A percentile compares a stretch with the other conserved stretches of the same genome.
Conservation (phyloP, 768 basidiomycete species). For the Leccinum imitatum region DNA sequence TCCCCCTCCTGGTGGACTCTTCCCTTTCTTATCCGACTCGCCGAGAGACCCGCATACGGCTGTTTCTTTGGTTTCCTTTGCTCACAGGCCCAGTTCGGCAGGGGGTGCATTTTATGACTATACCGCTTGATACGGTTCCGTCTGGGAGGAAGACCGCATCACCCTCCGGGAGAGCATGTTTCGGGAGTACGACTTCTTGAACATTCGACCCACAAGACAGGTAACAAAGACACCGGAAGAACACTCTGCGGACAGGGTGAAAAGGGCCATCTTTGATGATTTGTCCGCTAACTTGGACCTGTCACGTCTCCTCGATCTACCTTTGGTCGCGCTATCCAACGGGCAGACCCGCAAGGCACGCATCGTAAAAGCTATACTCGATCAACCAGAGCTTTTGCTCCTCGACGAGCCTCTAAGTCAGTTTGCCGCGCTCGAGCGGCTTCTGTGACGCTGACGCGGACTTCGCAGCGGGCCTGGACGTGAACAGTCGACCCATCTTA, state of each 20-base stretch:
- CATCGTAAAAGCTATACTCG: constrained; percentile 74
- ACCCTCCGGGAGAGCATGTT: constrained; percentile 75
- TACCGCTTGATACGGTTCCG: constrained; percentile 87
- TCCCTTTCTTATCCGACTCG: constrained; percentile 60
- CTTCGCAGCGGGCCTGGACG: constrained; percentile 74
- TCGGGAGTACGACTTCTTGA: constrained; percentile 45
- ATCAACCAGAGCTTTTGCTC: constrained; percentile 68
- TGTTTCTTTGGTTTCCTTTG: constrained; percentile 64
- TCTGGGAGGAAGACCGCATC: constrained; percentile 78
- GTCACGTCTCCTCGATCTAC: constrained; percentile 68
- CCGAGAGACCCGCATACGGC: constrained; percentile 47
- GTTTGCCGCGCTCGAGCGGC: constrained; percentile 19
- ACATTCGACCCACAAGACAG: constrained; percentile 23
- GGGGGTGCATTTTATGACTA: constrained; percentile 88
- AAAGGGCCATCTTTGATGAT: constrained; percentile 45
- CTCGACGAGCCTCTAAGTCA: constrained; percentile 91
- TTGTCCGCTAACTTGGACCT: constrained; percentile 61
- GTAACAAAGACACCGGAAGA: constrained; percentile 24
- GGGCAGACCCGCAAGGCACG: constrained; percentile 89
- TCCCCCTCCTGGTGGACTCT: constrained; percentile 66
- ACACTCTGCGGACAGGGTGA: constrained; percentile 26
- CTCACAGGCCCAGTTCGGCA: constrained; percentile 53
- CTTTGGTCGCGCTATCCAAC: constrained; percentile 82
- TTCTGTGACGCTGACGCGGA: neutral
- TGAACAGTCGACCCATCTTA: constrained; percentile 53